phyloP scores from a whole-genome alignment of 768 basidiomycete species.

The Mycena polygramma region DNA sequence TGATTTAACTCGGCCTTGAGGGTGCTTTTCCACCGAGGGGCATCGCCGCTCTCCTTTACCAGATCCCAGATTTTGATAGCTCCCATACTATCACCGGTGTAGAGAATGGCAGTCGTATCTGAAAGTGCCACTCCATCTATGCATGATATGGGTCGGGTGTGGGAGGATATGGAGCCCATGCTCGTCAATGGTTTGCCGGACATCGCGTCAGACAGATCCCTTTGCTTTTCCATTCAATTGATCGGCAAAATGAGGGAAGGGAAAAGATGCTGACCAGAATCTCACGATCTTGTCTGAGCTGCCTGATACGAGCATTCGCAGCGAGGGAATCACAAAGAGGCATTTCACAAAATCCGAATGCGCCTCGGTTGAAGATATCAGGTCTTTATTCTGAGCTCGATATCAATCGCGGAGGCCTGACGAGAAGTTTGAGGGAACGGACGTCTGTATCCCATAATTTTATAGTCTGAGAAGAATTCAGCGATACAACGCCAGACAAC shows the following conservation, averaged over 20 bases:
- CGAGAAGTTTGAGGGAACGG: constrained; percentile 38
- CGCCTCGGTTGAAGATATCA: constrained; percentile 78
- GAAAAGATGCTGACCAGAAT: constrained; percentile 75
- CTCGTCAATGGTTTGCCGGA: constrained; percentile 60
- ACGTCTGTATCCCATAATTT: constrained; percentile 89
- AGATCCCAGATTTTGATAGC: constrained; percentile 86
- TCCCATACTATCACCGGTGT: constrained; percentile 95
- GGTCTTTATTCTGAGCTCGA: constrained; percentile 69
- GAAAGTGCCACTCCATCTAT: constrained; percentile 69
- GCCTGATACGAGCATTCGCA: constrained; percentile 82
- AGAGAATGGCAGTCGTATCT: constrained; percentile 65
- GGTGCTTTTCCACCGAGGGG: constrained; percentile 64
- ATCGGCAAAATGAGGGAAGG: neutral
- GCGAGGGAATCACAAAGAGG: constrained; percentile 76
- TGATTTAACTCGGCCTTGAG: constrained; percentile 69
- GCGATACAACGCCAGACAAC: constrained; percentile 25
- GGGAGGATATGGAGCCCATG: constrained; percentile 81
- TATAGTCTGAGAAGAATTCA: constrained; percentile 70
- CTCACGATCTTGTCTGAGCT: constrained; percentile 92
- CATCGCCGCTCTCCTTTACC: constrained; percentile 52
- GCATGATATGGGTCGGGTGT: constrained; percentile 90
- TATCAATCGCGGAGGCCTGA: constrained; percentile 17
- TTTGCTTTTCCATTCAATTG: constrained; percentile 43
- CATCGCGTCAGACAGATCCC: constrained; percentile 71
- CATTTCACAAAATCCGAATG: constrained; percentile 95